Evolutionary conservation across 2,329 filamentous ascomycete genomes (phyloP).

Genomic region (Fusarium setosum): DNA sequence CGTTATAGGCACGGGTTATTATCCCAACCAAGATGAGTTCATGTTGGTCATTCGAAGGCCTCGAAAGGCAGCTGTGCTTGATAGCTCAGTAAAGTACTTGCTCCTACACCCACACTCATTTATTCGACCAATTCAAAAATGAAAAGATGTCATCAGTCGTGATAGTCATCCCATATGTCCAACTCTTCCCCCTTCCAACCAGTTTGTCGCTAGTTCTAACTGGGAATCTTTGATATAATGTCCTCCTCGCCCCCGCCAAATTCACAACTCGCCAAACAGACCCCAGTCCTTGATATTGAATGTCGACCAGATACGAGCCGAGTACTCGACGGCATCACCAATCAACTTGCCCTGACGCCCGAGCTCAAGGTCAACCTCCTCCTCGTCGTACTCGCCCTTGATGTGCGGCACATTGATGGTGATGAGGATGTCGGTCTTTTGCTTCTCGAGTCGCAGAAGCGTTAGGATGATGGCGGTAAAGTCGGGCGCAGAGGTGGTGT

Average conservation of each 20-base stretch:
- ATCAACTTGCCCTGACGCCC: conserved; percentile 76
- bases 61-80: not conserved
- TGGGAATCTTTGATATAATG: not conserved
- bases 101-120: not conserved
- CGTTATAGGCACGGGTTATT: no score
- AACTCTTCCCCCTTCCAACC: not conserved
- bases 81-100: not conserved
- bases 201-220: not conserved
- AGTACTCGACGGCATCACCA: conserved; percentile 75
- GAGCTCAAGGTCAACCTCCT: conserved; percentile 75
- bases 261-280: conserved; percentile 66
- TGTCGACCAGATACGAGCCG: conserved; percentile 74
- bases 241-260: not conserved
- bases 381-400: conserved; percentile 77
- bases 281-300: conserved; percentile 86
- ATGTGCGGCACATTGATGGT: conserved; percentile 91
- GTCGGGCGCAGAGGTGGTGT: conserved; percentile 58
- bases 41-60: not conserved
- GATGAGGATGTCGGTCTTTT: conserved; percentile 84
- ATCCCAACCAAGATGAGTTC: not conserved
- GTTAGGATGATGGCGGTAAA: conserved; percentile 83
- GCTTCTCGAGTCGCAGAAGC: conserved; percentile 78
- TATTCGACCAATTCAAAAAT: conserved; percentile 1
- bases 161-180: conserved; percentile 27
- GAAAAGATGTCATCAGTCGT: conserved; percentile 35